Evolutionary conservation across 495 filamentous ascomycete genomes (phyloP).

Genomic region (Platismatia glauca): DNA sequence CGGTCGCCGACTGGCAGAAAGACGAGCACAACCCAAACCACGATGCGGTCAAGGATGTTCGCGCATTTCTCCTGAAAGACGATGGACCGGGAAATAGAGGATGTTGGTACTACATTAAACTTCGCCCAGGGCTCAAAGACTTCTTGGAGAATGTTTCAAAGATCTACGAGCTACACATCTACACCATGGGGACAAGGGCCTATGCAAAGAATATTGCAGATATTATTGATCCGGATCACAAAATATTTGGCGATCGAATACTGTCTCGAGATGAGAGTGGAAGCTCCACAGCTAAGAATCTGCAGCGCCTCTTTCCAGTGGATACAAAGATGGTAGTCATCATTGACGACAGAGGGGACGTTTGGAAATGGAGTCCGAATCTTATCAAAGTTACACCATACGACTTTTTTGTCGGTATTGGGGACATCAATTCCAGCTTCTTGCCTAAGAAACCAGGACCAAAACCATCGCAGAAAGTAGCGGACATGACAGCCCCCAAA

Average conservation of each 20-base stretch:
- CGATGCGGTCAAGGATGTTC: conserved; percentile 79
- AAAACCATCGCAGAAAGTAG: conserved; percentile 31
- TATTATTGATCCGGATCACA: conserved; percentile 84
- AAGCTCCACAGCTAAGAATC: conserved; percentile 77
- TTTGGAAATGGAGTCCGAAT: conserved; percentile 94
- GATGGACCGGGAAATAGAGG: conserved; percentile 66
- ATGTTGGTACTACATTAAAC: conserved; percentile 96
- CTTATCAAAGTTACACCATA: conserved; percentile 91
- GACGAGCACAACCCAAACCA: conserved; percentile 86
- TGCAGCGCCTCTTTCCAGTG: conserved; percentile 87
- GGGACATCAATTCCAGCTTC: conserved; percentile 98
- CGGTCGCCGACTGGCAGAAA: conserved; percentile 87
- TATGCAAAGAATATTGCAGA: conserved; percentile 88
- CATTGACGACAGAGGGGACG: conserved; percentile 94
- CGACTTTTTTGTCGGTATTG: conserved; percentile 96
- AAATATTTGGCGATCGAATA: conserved; percentile 87
- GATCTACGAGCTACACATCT: conserved; percentile 92
- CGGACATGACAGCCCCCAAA: conserved; percentile 17
- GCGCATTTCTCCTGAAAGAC: conserved; percentile 75
- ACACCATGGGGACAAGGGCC: conserved; percentile 95
- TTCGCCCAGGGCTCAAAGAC: conserved; percentile 79
- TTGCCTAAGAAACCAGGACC: conserved; percentile 80
- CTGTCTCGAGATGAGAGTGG: conserved; percentile 95
- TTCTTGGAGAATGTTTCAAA: conserved; percentile 74
- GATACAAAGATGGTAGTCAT: conserved; percentile 99